Percentiles rank a stretch among this genome's conserved stretches.
Conservation (phyloP, 805 yeast genomes). For the Metschnikowia picachoensis region DNA sequence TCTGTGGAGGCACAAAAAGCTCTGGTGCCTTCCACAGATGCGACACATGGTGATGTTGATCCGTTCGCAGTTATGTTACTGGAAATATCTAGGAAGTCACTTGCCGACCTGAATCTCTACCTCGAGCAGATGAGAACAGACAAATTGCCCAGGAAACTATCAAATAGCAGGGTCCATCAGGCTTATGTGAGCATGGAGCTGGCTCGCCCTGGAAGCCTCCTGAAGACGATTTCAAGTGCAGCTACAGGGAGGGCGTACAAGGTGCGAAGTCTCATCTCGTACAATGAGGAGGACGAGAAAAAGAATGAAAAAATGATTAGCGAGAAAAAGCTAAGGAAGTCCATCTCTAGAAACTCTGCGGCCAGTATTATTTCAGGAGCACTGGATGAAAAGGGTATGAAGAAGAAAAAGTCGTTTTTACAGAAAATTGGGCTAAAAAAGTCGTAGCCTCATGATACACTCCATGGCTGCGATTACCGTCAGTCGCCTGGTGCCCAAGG, state of each 20-base stretch:
- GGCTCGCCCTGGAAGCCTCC: slow-evolving; percentile 9
- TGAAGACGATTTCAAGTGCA: slow-evolving; percentile 11
- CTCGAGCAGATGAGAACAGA: slow-evolving; percentile 18
- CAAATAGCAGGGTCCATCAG: slow-evolving; percentile 33
- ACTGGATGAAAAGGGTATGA: slow-evolving; percentile 7
- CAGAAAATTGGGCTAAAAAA: slow-evolving; percentile 26
- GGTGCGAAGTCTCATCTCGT: slow-evolving; percentile 38
- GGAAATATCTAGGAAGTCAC: slow-evolving; percentile 25
- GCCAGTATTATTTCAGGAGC: slow-evolving; percentile 7
- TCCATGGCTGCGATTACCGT: too few relatives aligned
- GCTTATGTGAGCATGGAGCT: slow-evolving; percentile 24
- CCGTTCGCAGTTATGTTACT: slow-evolving; percentile 23
- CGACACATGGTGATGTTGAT: not conserved
- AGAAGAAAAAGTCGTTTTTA: slow-evolving; percentile 20
- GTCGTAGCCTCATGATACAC: slow-evolving; percentile 1
- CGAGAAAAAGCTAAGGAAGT: slow-evolving; percentile 15
- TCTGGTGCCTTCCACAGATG: not conserved
- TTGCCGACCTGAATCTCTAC: slow-evolving; percentile 26
- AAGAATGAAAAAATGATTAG: slow-evolving; percentile 15
- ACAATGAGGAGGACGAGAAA: slow-evolving; percentile 31
- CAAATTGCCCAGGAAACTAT: slow-evolving; percentile 9
- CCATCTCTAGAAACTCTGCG: slow-evolving; percentile 13
- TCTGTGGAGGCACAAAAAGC: not conserved
- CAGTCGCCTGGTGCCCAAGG: too few relatives aligned
- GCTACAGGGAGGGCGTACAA: slow-evolving; percentile 28